These are phyloP conservation scores for Dothideomycetes sp. DNA, from an alignment of 2,329 filamentous ascomycete genomes.

Conservation along the genomic window DNA sequence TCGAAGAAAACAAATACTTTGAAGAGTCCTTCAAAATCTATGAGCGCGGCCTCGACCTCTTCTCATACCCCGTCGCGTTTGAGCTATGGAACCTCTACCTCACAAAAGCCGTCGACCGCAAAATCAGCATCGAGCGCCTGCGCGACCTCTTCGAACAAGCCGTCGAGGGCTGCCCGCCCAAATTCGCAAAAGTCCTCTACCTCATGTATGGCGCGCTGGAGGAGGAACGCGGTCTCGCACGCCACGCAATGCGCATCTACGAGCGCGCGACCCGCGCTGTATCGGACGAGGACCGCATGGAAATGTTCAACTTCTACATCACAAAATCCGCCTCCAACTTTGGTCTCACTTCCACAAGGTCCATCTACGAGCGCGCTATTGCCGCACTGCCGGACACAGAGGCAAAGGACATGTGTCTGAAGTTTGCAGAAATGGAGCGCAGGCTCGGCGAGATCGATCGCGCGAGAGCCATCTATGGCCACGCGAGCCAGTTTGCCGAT, in stretches of 20 bases:
- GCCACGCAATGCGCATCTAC: constrained; percentile 98
- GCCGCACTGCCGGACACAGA: constrained; percentile 85
- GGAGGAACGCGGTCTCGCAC: constrained; percentile 85
- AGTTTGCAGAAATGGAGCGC: constrained; percentile 95
- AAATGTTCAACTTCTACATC: constrained; percentile 99
- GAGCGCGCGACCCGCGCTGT: constrained; percentile 93
- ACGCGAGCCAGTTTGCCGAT: constrained; percentile 95
- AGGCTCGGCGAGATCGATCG: constrained; percentile 87
- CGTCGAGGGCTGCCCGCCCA: constrained; percentile 84
- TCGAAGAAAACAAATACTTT: constrained; percentile 90
- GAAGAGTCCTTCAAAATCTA: constrained; percentile 98
- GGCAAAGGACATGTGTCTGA: constrained; percentile 95
- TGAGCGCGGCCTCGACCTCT: constrained; percentile 92
- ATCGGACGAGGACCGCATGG: constrained; percentile 82
- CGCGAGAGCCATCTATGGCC: constrained; percentile 88
- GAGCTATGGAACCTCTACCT: constrained; percentile 98
- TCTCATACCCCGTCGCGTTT: constrained; percentile 95
- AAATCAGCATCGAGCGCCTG: constrained; percentile 87
- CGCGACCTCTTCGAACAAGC: constrained; percentile 96
- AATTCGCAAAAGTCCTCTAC: constrained; percentile 91
- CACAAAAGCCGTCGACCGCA: constrained; percentile 91
- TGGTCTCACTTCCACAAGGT: constrained; percentile 82
- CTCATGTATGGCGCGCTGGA: constrained; percentile 98
- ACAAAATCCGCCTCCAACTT: constrained; percentile 98
- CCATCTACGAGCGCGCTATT: constrained; percentile 95